A percentile compares a stretch with the other conserved stretches of the same genome.
phyloP scores from a whole-genome alignment of 352 stramenopile species.

The Pythium myriotylum region DNA sequence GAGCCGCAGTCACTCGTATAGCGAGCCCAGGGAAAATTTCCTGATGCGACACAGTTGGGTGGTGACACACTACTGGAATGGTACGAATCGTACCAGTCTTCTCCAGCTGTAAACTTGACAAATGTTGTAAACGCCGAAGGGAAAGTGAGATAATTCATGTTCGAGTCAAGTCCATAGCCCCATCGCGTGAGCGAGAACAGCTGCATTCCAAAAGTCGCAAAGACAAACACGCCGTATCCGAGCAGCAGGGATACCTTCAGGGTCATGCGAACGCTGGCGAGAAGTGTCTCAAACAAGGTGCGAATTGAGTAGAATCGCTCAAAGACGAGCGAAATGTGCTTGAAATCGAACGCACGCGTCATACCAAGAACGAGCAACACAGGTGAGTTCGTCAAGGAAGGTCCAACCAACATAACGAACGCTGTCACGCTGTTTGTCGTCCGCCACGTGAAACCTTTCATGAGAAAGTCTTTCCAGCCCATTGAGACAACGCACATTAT shows the following conservation, averaged over 20 bases:
- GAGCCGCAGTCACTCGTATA: constrained; percentile 74
- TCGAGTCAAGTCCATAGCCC: constrained; percentile 71
- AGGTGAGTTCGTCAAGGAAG: constrained; percentile 59
- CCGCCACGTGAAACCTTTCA: constrained; percentile 83
- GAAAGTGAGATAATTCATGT: constrained; percentile 80
- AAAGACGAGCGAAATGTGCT: constrained; percentile 78
- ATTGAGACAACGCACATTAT: constrained; percentile 69
- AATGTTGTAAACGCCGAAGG: constrained; percentile 70
- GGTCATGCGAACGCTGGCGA: constrained; percentile 64
- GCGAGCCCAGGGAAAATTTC: constrained; percentile 29
- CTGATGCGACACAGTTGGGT: constrained; percentile 60
- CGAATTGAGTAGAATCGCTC: constrained; percentile 69
- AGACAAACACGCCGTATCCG: constrained; percentile 82
- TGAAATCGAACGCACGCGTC: constrained; percentile 82
- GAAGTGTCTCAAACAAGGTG: constrained; percentile 75
- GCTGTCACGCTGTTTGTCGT: constrained; percentile 74
- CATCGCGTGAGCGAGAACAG: constrained; percentile 82
- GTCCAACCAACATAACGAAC: constrained; percentile 77
- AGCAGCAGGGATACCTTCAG: constrained; percentile 84
- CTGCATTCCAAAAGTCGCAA: constrained; percentile 81
- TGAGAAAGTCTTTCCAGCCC: constrained; percentile 80
- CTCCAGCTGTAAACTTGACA: constrained; percentile 81
- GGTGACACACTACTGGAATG: constrained; percentile 60
- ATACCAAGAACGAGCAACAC: constrained; percentile 77
- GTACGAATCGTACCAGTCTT: constrained; percentile 86